A percentile compares a stretch with the other conserved stretches of the same genome.
These are phyloP conservation scores for Saccharomycopsis oosterbeekiorum DNA, from an alignment of 805 yeast species.

Conservation along the genomic window DNA sequence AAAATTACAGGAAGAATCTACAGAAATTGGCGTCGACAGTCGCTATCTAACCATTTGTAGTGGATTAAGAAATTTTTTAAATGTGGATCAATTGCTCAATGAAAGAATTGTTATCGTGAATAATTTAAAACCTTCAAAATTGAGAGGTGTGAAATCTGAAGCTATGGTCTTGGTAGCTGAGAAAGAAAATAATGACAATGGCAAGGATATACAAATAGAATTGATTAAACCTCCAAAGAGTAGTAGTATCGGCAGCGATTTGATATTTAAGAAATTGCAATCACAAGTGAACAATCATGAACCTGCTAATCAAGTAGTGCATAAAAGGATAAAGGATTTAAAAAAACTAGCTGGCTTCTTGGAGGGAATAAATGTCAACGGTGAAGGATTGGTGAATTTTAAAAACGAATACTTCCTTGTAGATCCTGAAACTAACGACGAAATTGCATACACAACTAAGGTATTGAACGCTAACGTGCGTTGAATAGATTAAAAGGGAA, in stretches of 20 bases:
- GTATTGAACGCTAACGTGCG: conserved; percentile 5
- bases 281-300: background rate
- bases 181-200: background rate
- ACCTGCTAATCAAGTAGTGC: background rate
- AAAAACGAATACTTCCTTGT: conserved; percentile 8
- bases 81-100: conserved; percentile 30
- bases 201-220: conserved; percentile 28
- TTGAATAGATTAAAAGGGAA: background rate
- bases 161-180: conserved; percentile 64
- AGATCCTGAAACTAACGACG: conserved; percentile 1
- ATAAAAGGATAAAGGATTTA: conserved; percentile 26
- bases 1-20: conserved; percentile 6
- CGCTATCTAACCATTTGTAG: conserved; percentile 43
- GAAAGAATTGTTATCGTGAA: conserved; percentile 42
- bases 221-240: conserved; percentile 37
- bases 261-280: conserved; percentile 29
- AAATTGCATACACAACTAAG: conserved; percentile 1
- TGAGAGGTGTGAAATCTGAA: conserved; percentile 52
- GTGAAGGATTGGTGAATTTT: conserved; percentile 26
- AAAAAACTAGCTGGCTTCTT: conserved; percentile 30
- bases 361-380: conserved; percentile 25
- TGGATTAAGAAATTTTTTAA: conserved; percentile 41
- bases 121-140: conserved; percentile 51
- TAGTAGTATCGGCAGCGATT: conserved; percentile 30
- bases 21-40: conserved; percentile 13